These are phyloP conservation scores for Psidium guajava DNA, from an alignment of 345 rosid species.

Conservation along the genomic window DNA sequence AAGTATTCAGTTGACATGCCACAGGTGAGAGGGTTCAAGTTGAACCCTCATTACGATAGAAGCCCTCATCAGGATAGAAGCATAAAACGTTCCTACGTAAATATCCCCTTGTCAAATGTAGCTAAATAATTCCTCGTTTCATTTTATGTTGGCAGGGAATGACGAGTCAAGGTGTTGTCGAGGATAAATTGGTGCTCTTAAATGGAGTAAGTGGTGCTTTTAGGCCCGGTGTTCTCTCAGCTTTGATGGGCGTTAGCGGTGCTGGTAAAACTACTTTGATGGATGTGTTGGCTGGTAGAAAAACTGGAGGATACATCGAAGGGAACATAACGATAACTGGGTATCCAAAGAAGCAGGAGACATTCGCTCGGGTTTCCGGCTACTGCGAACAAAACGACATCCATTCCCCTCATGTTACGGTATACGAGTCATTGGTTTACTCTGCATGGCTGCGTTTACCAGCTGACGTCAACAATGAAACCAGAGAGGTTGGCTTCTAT, in stretches of 20 bases:
- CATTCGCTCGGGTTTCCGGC: conserved; percentile 44
- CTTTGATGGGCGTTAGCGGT: conserved; percentile 51
- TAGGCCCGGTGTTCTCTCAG: conserved; percentile 50
- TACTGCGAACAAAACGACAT: conserved; percentile 51
- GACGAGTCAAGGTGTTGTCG: conserved; percentile 26
- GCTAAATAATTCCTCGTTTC: not conserved
- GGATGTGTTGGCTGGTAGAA: conserved; percentile 49
- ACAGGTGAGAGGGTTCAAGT: conserved; percentile 15
- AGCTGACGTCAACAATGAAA: conserved; percentile 16
- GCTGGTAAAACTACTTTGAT: conserved; percentile 48
- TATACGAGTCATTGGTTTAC: conserved; percentile 38
- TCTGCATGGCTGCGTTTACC: conserved; percentile 55
- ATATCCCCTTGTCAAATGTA: not conserved
- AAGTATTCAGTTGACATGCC: conserved; percentile 53
- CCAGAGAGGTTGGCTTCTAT: conserved; percentile 20
- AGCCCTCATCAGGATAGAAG: not conserved
- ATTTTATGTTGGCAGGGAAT: conserved; percentile 21
- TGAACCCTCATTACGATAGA: not conserved
- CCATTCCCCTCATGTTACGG: conserved; percentile 41
- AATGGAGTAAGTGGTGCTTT: conserved; percentile 39
- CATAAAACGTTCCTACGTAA: not conserved
- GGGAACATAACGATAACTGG: conserved; percentile 35
- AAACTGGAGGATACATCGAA: conserved; percentile 40
- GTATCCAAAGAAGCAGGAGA: conserved; percentile 44
- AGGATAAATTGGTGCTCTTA: conserved; percentile 35